Evolutionary conservation across 2,329 filamentous ascomycete species (phyloP).

Genomic region (Neonectria magnoliae): DNA sequence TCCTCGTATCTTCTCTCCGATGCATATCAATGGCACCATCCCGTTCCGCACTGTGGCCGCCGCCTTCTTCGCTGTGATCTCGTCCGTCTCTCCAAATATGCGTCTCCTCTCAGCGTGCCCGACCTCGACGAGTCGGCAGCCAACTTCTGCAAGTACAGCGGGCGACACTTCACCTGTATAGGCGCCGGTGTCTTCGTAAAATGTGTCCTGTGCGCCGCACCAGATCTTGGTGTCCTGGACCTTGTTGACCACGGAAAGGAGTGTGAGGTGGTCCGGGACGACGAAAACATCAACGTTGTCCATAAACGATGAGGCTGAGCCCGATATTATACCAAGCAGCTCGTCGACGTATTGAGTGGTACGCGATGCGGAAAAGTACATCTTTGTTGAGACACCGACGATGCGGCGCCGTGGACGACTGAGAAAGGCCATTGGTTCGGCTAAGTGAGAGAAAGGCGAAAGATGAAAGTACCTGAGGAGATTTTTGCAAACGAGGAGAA

Average conservation of each 20-base stretch:
- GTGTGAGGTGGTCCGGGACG: conserved; percentile 79
- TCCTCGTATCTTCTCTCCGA: conserved; percentile 72
- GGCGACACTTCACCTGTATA: conserved; percentile 84
- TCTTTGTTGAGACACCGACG: conserved; percentile 79
- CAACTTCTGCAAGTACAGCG: conserved; percentile 70
- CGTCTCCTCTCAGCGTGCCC: conserved; percentile 82
- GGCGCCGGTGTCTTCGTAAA: conserved; percentile 74
- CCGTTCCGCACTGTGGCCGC: conserved; percentile 73
- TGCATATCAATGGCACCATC: conserved; percentile 81
- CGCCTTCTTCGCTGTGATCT: conserved; percentile 73
- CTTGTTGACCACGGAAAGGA: conserved; percentile 62
- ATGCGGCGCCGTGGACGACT: conserved; percentile 61
- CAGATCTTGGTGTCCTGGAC: conserved; percentile 58
- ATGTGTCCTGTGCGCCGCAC: conserved; percentile 80
- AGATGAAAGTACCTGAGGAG: background rate
- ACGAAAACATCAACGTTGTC: conserved; percentile 76
- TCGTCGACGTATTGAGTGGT: conserved; percentile 66
- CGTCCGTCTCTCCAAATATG: conserved; percentile 80
- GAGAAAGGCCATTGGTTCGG: conserved; percentile 38
- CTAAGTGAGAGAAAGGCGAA: background rate
- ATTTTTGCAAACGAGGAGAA: no score
- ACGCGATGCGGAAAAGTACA: conserved; percentile 78
- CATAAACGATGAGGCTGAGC: conserved; percentile 52
- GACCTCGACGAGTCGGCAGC: conserved; percentile 78
- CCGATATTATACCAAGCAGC: conserved; percentile 58